Evolutionary conservation across 768 basidiomycete genomes (phyloP).

Genomic region (Coprinopsis strossmayeri): DNA sequence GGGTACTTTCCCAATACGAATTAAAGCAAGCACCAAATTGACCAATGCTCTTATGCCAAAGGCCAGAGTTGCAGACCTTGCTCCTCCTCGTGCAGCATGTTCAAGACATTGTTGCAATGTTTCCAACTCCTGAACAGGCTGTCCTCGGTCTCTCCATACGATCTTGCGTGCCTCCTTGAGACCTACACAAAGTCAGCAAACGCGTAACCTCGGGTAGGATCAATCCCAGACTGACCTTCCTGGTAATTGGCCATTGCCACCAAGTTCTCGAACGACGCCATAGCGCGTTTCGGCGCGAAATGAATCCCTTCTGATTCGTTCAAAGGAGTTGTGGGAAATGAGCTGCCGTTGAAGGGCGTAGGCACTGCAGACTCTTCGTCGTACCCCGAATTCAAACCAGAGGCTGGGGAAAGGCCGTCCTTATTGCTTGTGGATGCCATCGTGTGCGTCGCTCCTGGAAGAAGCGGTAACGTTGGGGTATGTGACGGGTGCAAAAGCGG

Average conservation of each 20-base stretch:
- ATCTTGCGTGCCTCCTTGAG: slow-evolving; percentile 69
- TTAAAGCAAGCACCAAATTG: slow-evolving; percentile 72
- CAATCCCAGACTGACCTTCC: slow-evolving; percentile 31
- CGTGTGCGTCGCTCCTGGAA: background rate
- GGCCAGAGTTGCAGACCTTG: slow-evolving; percentile 72
- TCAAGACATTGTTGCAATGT: slow-evolving; percentile 59
- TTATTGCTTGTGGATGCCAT: background rate
- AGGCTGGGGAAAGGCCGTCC: background rate
- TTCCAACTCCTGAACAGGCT: slow-evolving; percentile 63
- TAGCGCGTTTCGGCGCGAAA: slow-evolving; percentile 49
- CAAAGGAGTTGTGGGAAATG: background rate
- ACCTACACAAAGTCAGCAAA: slow-evolving; percentile 13
- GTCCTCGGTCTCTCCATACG: slow-evolving; percentile 76
- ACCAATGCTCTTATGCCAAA: slow-evolving; percentile 79
- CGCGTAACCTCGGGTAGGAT: background rate
- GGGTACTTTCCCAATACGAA: slow-evolving; percentile 60
- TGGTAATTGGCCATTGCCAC: slow-evolving; percentile 82
- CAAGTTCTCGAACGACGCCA: slow-evolving; percentile 78
- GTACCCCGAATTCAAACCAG: too few relatives aligned
- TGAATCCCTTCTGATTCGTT: slow-evolving; percentile 26
- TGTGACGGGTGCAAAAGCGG: background rate
- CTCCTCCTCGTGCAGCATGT: slow-evolving; percentile 65
- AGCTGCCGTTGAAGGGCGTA: slow-evolving; percentile 4
- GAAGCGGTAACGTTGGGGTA: background rate
- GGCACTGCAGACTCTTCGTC: background rate